Base-by-base conservation (phyloP, 2,329 filamentous ascomycete genomes). In the Fusarium haematococcum region DNA sequence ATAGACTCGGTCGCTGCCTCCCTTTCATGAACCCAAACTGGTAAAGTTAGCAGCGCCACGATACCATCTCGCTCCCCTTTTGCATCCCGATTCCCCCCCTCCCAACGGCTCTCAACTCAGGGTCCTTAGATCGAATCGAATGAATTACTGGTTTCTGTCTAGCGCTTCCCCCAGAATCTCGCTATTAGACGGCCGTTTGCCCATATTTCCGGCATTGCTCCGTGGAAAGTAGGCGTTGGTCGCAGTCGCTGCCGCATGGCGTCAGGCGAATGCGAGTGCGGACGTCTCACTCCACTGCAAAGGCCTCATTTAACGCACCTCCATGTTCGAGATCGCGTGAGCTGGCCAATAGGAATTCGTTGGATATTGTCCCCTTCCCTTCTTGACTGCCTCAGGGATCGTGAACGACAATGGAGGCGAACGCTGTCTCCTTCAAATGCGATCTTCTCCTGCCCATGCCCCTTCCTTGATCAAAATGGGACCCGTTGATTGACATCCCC, bases 221-320 rank as follows among this genome's bases (percentile, higher is more conserved):
- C 33, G 23, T 18, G 23, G 33, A 27, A 60, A 60, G 57, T 62
- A 41, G 59, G 37, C 18, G 33, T 43, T 64, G 50, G 20, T 27
- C 65, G 18, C 20, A 48, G 39, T 35, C n/a, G 11, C 37, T 32
- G 64, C 56, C 56, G 48, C 48, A 37, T 58, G 18, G 32, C 23
- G 30, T 18, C 14, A 35, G 61, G 69, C 73, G 73, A 75, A 39
- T 75, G 73, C 72, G 73, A 73, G 57, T 32, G 73, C 65, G 73
- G 69, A 18, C 27, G 56, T 30, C 11, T 37, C 43, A 54, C 69
- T 75, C 69, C 69, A 75, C 69, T 23, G 10, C 50, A 43, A 65
- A 63, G 48, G 58, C 45, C 45, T 58, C 39, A 27, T 48, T 41
- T n/a, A 58, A 11, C 30, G 20, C 35, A 56, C 23, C 30, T 63